Evolutionary conservation across 192 early-diverging fungal genomes (phyloP).

Genomic region (Obelidium mucronatum): DNA sequence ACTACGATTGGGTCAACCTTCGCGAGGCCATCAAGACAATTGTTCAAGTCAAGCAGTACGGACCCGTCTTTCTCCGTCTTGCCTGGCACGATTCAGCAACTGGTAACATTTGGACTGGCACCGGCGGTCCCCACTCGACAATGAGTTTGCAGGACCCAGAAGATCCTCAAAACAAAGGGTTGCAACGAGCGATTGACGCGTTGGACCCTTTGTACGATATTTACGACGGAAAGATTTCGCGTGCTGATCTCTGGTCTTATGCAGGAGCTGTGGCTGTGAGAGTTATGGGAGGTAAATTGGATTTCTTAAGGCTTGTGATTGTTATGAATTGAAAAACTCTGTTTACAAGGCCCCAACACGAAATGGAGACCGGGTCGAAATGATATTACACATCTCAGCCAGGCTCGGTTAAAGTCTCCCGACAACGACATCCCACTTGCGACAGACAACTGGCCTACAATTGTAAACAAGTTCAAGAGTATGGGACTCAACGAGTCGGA

Average conservation of each 20-base stretch:
- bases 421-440: not conserved
- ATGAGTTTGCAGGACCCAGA: not conserved
- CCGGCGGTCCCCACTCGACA: conserved; percentile 11
- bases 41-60: conserved; percentile 2
- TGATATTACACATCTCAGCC: not conserved
- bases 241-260: conserved; percentile 16
- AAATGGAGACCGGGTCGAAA: conserved; percentile 5
- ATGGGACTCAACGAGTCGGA: not conserved
- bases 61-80: conserved; percentile 5
- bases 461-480: not conserved
- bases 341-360: not conserved
- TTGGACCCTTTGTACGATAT: conserved; percentile 1
- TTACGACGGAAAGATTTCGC: not conserved
- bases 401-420: not conserved
- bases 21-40: conserved; percentile 8
- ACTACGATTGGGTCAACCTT: conserved; percentile 13
- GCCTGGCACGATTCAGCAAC: conserved; percentile 20
- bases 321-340: not conserved
- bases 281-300: not conserved
- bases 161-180: conserved; percentile 8
- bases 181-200: conserved; percentile 21
- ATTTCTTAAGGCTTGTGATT: not conserved
- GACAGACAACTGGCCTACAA: not conserved
- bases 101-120: not conserved
- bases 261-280: conserved; percentile 15